Evolutionary conservation across 176 grass and related monocot genomes (phyloP).

Genomic region (Oryza longistaminata): DNA sequence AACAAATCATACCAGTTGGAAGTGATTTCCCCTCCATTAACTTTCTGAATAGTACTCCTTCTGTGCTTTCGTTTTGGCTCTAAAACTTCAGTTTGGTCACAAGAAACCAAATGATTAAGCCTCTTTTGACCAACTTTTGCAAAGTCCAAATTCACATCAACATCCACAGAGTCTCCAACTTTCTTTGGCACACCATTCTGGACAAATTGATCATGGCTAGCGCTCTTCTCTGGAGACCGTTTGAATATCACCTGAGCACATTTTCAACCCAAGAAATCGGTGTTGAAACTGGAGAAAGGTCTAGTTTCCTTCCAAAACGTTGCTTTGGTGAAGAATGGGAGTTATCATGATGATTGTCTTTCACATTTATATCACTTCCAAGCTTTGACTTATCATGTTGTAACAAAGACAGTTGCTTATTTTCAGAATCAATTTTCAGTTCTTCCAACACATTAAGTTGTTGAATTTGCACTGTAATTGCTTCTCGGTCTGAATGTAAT

Average conservation of each 20-base stretch:
- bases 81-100: slow-evolving; percentile 44
- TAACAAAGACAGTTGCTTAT: slow-evolving; percentile 57
- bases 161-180: slow-evolving; percentile 16
- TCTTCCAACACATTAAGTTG: slow-evolving; percentile 74
- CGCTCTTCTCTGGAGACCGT: slow-evolving; percentile 60
- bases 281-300: slow-evolving; percentile 47
- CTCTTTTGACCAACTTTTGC: slow-evolving; percentile 55
- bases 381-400: slow-evolving; percentile 37
- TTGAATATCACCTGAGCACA: slow-evolving; percentile 78
- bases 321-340: slow-evolving; percentile 48
- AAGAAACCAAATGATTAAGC: slow-evolving; percentile 25
- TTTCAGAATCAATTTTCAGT: slow-evolving; percentile 68
- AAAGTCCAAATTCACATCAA: not conserved
- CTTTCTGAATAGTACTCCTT: slow-evolving; percentile 34
- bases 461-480: slow-evolving; percentile 75
- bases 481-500: slow-evolving; percentile 71
- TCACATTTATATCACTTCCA: slow-evolving; percentile 29
- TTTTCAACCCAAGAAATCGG: slow-evolving; percentile 80
- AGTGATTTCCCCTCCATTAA: slow-evolving; percentile 29
- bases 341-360: slow-evolving; percentile 21
- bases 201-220: slow-evolving; percentile 38
- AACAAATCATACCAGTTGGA: slow-evolving; percentile 43
- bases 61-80: slow-evolving; percentile 52
- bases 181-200: slow-evolving; percentile 29
- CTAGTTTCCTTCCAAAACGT: slow-evolving; percentile 38